Base-by-base conservation (phyloP, 352 stramenopile genomes). In the Blastocystis sp. region DNA sequence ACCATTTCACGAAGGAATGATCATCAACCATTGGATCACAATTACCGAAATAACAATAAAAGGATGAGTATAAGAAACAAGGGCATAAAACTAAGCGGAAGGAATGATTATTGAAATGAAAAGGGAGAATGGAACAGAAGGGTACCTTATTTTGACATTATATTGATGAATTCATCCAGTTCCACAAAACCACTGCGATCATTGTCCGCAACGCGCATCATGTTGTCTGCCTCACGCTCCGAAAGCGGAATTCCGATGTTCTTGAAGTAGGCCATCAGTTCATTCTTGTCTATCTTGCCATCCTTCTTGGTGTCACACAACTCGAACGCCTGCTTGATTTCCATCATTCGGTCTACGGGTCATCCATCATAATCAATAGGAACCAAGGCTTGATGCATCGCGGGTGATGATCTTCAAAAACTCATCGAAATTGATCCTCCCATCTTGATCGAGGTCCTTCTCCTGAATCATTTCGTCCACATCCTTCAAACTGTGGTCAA, bases 401-500 rank as follows among this genome's bases (percentile, higher is more conserved):
- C 59, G 18, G 38, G 24, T 46, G n/a, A 71, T 36, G 32, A 71
- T 71, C 16, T 29, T 36, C 8, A 38, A 48, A 71, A 71, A 71
- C n/a, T 71, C 59, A 44, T 71, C 32, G 36, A 71, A 71, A 29
- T 44, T 71, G 32, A 71, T 71, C 32, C 59, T 38, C 8, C 59
- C 59, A 44, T 71, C 59, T 29, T 71, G 59, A 24, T 71, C 59
- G 7, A 71, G n/a, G 59, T 71, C 59, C 59, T 71, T 71, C 32
- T 71, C 59, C n/a, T 44, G 59, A 71, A 71, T 71, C 59, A 71
- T 71, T 38, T 71, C 59, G n/a, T 71, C 38, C 18, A 71, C 32
- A 29, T 71, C 59, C 59, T 44, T 71, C 38, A 71, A 44, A 7
- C 14, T 38, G n/a, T 71, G 59, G 11, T 71, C 59, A 24, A 71